phyloP scores from a whole-genome alignment of 768 basidiomycete species.

The Kwoniella sp. region DNA sequence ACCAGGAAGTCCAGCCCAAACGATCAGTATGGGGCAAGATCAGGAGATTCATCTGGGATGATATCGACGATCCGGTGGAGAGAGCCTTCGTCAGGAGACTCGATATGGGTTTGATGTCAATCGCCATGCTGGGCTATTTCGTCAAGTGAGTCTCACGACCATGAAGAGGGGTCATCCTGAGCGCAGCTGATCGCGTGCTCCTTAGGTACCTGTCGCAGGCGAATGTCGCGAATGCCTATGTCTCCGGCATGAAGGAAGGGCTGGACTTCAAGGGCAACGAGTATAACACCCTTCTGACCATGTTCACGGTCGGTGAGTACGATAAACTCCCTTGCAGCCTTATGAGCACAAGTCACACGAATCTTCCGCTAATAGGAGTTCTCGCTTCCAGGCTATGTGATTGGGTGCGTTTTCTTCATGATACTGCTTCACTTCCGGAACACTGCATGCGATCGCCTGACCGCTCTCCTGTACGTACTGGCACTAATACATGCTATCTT shows the following conservation, averaged over 20 bases:
- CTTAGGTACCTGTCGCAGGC: conserved; percentile 11
- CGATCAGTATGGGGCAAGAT: conserved; percentile 13
- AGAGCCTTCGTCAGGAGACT: conserved; percentile 22
- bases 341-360: background rate
- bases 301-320: conserved; percentile 10
- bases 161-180: background rate
- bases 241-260: conserved; percentile 40
- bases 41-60: conserved; percentile 18
- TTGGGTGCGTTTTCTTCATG: conserved; percentile 1
- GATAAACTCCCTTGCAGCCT: background rate
- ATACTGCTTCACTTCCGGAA: background rate
- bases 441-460: too few relatives aligned
- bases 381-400: conserved; percentile 5
- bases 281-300: conserved; percentile 25
- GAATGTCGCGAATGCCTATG: conserved; percentile 29
- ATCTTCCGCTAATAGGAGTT: too few relatives aligned
- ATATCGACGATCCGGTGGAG: conserved; percentile 22
- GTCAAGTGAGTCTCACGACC: conserved; percentile 19
- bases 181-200: background rate
- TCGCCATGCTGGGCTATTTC: conserved; percentile 23
- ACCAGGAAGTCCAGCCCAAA: background rate
- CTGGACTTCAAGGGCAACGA: conserved; percentile 36
- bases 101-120: conserved; percentile 21
- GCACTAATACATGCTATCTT: too few relatives aligned
- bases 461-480: too few relatives aligned